These are phyloP conservation scores for Apophysomyces sp. DNA, from an alignment of 371 early-diverging fungal species.

Conservation along the genomic window DNA sequence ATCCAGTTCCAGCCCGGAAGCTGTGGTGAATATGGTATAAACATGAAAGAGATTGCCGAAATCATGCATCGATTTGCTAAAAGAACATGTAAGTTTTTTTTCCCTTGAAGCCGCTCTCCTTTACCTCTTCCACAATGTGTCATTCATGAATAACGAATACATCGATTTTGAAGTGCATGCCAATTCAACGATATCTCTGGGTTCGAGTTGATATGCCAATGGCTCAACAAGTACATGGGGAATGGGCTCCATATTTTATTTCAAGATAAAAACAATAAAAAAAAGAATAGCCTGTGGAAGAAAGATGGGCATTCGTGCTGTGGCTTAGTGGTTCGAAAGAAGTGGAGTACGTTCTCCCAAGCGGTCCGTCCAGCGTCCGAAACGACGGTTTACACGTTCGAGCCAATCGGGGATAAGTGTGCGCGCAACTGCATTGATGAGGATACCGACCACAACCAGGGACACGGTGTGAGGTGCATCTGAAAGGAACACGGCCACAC, in stretches of 20 bases:
- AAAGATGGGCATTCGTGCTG: neutral
- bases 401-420: conserved; percentile 42
- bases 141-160: conserved; percentile 5
- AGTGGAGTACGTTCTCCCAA: conserved; percentile 47
- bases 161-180: conserved; percentile 18
- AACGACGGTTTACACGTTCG: conserved; percentile 36
- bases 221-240: conserved; percentile 8
- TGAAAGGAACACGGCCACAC: conserved; percentile 30
- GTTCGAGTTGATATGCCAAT: conserved; percentile 16
- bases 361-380: conserved; percentile 33
- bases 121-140: conserved; percentile 31
- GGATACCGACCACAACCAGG: conserved; percentile 40
- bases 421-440: conserved; percentile 42
- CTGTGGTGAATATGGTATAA: conserved; percentile 39
- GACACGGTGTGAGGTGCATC: conserved; percentile 33
- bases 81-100: neutral
- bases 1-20: conserved; percentile 49
- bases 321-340: conserved; percentile 7
- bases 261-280: neutral
- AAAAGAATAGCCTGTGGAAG: neutral
- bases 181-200: conserved; percentile 13
- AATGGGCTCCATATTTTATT: conserved; percentile 11
- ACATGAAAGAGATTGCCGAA: conserved; percentile 58
- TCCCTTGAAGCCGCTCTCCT: neutral
- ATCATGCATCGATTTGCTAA: conserved; percentile 50